These are phyloP conservation scores for Persicaria tinctoria DNA, from an alignment of 148 eudicot species.

Conservation along the genomic window DNA sequence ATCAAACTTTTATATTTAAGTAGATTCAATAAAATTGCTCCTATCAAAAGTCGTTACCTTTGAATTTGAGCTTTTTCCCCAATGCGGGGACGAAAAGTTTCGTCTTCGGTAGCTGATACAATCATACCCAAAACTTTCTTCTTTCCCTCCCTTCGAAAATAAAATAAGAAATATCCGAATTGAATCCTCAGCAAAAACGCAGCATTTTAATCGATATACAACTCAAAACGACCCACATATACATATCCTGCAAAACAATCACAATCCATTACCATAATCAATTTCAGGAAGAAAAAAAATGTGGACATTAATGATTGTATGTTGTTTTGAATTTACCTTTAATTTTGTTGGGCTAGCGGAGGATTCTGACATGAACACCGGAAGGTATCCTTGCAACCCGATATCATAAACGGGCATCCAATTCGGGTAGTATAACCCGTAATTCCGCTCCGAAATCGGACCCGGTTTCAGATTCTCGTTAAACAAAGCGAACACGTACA, in stretches of 20 bases:
- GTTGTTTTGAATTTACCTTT: no score
- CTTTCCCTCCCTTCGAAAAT: background rate
- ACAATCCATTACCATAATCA: no score
- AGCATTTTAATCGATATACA: background rate
- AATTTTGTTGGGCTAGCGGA: slow-evolving; percentile 13
- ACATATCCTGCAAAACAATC: background rate
- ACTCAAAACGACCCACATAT: background rate
- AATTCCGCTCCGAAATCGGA: slow-evolving; percentile 77
- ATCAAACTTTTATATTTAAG: background rate
- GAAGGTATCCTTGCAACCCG: slow-evolving; percentile 63
- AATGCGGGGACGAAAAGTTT: no score
- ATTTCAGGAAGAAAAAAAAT: no score
- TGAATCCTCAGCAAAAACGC: background rate
- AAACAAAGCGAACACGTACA: slow-evolving; percentile 77
- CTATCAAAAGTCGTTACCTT: background rate
- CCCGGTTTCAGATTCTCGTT: slow-evolving; percentile 88
- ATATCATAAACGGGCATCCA: slow-evolving; percentile 60
- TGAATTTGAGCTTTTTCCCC: no score
- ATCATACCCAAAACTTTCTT: background rate
- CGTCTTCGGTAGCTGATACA: no score
- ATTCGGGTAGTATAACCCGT: slow-evolving; percentile 78
- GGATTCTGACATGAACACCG: slow-evolving; percentile 23
- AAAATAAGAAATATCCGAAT: background rate
- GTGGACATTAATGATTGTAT: no score
- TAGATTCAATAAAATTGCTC: background rate